phyloP scores from a whole-genome alignment of 345 rosid species.

The Lagerstroemia speciosa region DNA sequence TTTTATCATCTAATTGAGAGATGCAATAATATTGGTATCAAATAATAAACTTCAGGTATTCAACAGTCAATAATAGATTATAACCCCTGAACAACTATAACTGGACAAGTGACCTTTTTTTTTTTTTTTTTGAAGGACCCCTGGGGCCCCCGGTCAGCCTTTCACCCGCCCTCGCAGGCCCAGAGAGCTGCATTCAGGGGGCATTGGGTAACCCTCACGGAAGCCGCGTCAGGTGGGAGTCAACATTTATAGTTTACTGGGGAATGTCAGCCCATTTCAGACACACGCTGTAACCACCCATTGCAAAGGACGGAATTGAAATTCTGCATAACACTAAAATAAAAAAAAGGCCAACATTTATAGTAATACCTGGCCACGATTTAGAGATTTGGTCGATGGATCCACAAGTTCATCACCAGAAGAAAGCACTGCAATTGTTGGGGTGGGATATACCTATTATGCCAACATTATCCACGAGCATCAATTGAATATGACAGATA shows the following conservation, averaged over 20 bases:
- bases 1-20: background rate
- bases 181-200: too few species aligned
- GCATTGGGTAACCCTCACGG: too few species aligned
- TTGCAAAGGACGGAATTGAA: background rate
- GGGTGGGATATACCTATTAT: conserved; percentile 69
- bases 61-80: background rate
- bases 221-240: too few species aligned
- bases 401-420: conserved; percentile 95
- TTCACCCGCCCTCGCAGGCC: too few species aligned
- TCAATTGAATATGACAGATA: background rate
- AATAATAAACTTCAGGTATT: background rate
- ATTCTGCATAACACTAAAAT: background rate
- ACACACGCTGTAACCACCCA: too few species aligned
- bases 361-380: conserved; percentile 75
- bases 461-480: conserved; percentile 11
- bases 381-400: conserved; percentile 40
- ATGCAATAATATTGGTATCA: background rate
- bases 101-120: background rate
- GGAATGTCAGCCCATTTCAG: too few species aligned
- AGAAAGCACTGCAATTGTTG: conserved; percentile 82
- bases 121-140: too few species aligned
- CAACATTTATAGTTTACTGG: too few species aligned
- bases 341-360: background rate
- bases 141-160: too few species aligned
- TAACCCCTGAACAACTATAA: background rate